Evolutionary conservation across 2,329 filamentous ascomycete species (phyloP).

Genomic region (Tothia fuscella): DNA sequence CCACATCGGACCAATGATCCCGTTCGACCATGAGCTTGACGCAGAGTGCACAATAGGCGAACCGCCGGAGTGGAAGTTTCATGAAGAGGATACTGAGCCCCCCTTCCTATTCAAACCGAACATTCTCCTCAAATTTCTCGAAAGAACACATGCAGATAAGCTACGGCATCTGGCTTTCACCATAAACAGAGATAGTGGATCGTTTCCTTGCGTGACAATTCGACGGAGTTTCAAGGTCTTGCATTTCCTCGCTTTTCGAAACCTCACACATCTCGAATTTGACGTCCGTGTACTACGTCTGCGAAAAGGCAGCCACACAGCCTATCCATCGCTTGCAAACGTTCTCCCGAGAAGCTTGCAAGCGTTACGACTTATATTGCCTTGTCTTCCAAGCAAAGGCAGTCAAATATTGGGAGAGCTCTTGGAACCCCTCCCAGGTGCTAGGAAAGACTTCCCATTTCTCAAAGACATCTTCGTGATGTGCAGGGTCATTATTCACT

Average conservation of each 20-base stretch:
- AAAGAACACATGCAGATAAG: neutral
- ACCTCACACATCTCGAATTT: neutral
- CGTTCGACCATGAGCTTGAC: neutral
- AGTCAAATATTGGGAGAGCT: too few relatives aligned
- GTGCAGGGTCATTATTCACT: too few relatives aligned
- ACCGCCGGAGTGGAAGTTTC: neutral
- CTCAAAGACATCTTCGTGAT: too few relatives aligned
- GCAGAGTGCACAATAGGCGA: neutral
- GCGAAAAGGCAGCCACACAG: neutral
- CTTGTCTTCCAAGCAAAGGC: too few relatives aligned
- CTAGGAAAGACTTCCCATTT: too few relatives aligned
- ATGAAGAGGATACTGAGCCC: too few relatives aligned
- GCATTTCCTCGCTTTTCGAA: neutral
- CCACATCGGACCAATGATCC: too few relatives aligned
- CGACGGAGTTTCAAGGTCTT: neutral
- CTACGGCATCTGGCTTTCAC: neutral
- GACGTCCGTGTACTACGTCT: neutral
- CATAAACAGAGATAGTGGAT: neutral
- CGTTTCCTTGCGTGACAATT: neutral
- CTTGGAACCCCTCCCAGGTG: too few relatives aligned
- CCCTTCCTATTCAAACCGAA: neutral
- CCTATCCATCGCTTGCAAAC: neutral
- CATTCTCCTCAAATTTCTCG: neutral
- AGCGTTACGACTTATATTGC: too few relatives aligned
- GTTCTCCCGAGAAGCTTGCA: neutral